Base-by-base conservation (phyloP, 2,329 filamentous ascomycete species). In the Aspergillus fijiensis region DNA sequence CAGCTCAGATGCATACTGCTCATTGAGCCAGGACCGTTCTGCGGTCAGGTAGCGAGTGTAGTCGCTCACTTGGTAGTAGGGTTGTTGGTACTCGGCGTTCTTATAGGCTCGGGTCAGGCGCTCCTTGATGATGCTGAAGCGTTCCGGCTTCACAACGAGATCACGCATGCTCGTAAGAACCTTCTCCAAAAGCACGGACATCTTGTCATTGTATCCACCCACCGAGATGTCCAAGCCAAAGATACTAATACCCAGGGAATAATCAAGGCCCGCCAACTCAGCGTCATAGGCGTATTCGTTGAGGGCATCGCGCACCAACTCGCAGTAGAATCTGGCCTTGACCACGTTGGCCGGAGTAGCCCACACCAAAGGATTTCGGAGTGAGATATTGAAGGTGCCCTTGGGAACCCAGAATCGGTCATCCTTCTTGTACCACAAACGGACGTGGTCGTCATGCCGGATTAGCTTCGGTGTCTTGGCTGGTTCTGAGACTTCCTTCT, bases 351-450 rank as follows among this genome's bases (percentile, higher is more conserved):
- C 87, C 1, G 92, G 90, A 4, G 90, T 92, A 1, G 90, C 85
- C 72, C 87, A 88, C n/a, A 90, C 87, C 50, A 96, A 77, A 0
- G 92, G 90, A 60, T 89, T 96, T 68, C 88, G 86, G 65, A 96
- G 83, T 67, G 88, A 91, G 64, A 96, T 86, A 65, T 92, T 85
- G 19, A 98, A 81, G 60, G 92, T 95, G 3, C 91, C 95, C 75
- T 96, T 96, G 9, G 95, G 95, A 10, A 98, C 95, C 93, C 94
- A 98, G 77, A 98, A 99, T 0, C 89, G 92, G 69, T 99, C 95
- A 70, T 99, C 95, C 78, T 98, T 98, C 81, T 99, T 99, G 82
- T 88, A 97, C 95, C 95, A 99, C 2, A 91, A 89, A 31, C 93
- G 87, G 0, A 91, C 87, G 35, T 87, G 80, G 5, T 88, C 83